Conservation (phyloP, 2,329 filamentous ascomycete species). For the Ophiocordyceps sinensis region DNA sequence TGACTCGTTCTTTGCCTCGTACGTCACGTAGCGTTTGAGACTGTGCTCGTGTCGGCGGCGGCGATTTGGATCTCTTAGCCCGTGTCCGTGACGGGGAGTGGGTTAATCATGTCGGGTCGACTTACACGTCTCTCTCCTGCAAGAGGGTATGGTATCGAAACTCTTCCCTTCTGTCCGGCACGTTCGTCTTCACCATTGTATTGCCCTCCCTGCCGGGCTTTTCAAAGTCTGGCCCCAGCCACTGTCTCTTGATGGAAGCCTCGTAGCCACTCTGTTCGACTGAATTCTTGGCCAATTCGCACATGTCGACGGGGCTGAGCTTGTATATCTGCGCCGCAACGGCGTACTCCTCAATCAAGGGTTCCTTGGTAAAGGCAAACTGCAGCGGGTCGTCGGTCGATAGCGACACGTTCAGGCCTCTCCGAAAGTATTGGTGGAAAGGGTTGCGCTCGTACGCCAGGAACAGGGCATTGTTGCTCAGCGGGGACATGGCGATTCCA, state of each 20-base stretch:
- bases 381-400: constrained; percentile 95
- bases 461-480: constrained; percentile 96
- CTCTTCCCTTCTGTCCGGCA: constrained; percentile 81
- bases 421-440: constrained; percentile 88
- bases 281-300: constrained; percentile 90
- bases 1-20: constrained; percentile 13
- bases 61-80: not conserved
- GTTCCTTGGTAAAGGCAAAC: constrained; percentile 97
- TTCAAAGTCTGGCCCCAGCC: constrained; percentile 70
- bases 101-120: constrained; percentile 5
- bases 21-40: constrained; percentile 27
- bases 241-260: constrained; percentile 73
- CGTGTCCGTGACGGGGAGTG: not conserved
- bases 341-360: constrained; percentile 93
- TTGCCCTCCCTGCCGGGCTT: constrained; percentile 73
- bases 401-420: constrained; percentile 86
- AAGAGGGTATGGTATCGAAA: constrained; percentile 77
- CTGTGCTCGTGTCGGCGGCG: constrained; percentile 11
- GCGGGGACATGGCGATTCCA: constrained; percentile 96
- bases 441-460: constrained; percentile 94
- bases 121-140: constrained; percentile 75
- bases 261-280: constrained; percentile 94
- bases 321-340: constrained; percentile 99
- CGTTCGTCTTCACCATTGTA: constrained; percentile 88
- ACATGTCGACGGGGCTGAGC: constrained; percentile 94